Percentiles rank a stretch among this genome's conserved stretches.
These are phyloP conservation scores for Oryza longistaminata DNA, from an alignment of 176 grass and related monocot genomes.

Conservation along the genomic window DNA sequence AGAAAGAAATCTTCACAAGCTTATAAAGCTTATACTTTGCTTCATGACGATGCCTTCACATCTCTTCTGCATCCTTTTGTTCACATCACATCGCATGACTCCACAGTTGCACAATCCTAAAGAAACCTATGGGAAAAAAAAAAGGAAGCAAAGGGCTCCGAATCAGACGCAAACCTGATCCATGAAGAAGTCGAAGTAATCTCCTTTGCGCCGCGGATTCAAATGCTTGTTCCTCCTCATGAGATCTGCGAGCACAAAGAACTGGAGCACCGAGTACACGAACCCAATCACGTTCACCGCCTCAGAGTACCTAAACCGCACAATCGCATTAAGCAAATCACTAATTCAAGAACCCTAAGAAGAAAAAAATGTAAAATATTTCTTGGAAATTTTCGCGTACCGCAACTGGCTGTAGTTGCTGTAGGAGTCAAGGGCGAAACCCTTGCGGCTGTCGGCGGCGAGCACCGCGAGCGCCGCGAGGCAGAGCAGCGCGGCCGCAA, in stretches of 20 bases:
- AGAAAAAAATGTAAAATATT: not conserved
- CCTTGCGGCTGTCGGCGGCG: constrained; percentile 70
- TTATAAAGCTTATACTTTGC: constrained; percentile 43
- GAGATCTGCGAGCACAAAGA: constrained; percentile 39
- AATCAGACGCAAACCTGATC: constrained; percentile 69
- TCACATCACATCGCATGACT: constrained; percentile 31
- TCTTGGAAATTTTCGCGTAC: constrained; percentile 24
- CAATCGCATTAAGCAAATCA: not conserved
- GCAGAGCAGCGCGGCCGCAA: constrained; percentile 60
- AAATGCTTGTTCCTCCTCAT: constrained; percentile 63
- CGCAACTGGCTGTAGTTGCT: constrained; percentile 74
- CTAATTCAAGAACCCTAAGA: constrained; percentile 14
- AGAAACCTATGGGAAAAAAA: constrained; percentile 37
- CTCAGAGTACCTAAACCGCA: constrained; percentile 66
- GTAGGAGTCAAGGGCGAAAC: constrained; percentile 84
- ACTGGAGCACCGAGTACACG: constrained; percentile 71
- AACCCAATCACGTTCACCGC: constrained; percentile 92
- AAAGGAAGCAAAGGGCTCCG: not conserved
- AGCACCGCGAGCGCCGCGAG: constrained; percentile 78
- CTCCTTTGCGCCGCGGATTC: constrained; percentile 48
- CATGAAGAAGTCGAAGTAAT: constrained; percentile 89
- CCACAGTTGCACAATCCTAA: constrained; percentile 38
- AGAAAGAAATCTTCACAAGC: constrained; percentile 26
- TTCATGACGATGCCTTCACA: constrained; percentile 20
- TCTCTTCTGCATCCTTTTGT: constrained; percentile 11